Conservation (phyloP, 1,284 basidiomycete genomes). For the Boletus mariae region DNA sequence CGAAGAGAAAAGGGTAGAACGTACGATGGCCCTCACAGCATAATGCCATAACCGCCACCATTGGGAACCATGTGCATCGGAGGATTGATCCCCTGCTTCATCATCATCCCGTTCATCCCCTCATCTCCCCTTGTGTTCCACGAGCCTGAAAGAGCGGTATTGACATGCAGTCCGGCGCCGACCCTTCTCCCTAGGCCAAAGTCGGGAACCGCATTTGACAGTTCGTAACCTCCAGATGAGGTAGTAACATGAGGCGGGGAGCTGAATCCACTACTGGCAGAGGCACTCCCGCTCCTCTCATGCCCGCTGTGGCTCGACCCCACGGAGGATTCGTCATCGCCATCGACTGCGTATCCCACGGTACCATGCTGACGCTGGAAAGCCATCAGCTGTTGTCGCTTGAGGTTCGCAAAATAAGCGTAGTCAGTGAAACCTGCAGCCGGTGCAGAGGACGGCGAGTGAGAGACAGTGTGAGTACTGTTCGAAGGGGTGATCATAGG, state of each 20-base stretch:
- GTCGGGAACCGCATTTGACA: conserved; percentile 30
- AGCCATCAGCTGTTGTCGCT: conserved; percentile 34
- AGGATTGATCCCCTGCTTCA: conserved; percentile 31
- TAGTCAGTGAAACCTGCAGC: conserved; percentile 27
- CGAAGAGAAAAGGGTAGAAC: conserved; percentile 4
- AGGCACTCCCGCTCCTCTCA: conserved; percentile 39
- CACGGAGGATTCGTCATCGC: conserved; percentile 42
- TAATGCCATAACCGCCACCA: conserved; percentile 37
- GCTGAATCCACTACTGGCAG: conserved; percentile 37
- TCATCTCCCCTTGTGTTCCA: conserved; percentile 33
- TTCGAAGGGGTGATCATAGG: conserved; percentile 36
- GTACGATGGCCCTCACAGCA: conserved; percentile 34
- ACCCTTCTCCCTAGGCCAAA: conserved; percentile 26
- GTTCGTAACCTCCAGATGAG: conserved; percentile 36
- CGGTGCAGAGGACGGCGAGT: conserved; percentile 16
- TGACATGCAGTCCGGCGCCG: conserved; percentile 23
- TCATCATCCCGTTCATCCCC: conserved; percentile 34
- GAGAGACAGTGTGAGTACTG: conserved; percentile 26
- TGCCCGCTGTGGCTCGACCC: conserved; percentile 34
- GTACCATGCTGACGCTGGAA: conserved; percentile 27
- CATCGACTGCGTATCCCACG: conserved; percentile 33
- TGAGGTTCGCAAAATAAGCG: conserved; percentile 31
- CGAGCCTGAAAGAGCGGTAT: conserved; percentile 22
- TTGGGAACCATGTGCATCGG: conserved; percentile 39
- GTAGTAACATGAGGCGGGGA: conserved; percentile 29